Evolutionary conservation across 2,329 filamentous ascomycete species (phyloP).

Genomic region (Ambrosiella cleistominuta): DNA sequence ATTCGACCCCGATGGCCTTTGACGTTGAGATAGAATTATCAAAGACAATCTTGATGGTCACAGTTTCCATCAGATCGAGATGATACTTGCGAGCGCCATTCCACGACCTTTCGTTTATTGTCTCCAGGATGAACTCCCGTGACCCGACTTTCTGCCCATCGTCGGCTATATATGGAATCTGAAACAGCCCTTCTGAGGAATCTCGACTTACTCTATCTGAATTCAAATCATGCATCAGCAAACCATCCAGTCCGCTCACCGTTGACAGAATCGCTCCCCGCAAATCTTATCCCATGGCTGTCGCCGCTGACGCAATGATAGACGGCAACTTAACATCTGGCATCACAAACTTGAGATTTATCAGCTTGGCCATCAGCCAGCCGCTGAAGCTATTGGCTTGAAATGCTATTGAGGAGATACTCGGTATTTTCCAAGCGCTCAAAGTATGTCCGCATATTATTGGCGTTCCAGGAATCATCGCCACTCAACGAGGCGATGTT

Average conservation of each 20-base stretch:
- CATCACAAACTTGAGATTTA: constrained; percentile 15
- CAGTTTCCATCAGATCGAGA: constrained; percentile 14
- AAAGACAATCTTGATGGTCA: constrained; percentile 24
- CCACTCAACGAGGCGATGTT: constrained; percentile 25
- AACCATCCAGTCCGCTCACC: constrained; percentile 16
- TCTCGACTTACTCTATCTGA: constrained; percentile 16
- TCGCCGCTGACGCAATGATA: constrained; percentile 16
- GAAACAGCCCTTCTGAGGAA: constrained; percentile 27
- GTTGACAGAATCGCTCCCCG: constrained; percentile 14
- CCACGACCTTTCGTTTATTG: constrained; percentile 13
- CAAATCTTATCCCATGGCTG: constrained; percentile 17
- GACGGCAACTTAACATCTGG: constrained; percentile 19
- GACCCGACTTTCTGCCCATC: constrained; percentile 33
- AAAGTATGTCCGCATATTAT: constrained; percentile 26
- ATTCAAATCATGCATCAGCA: constrained; percentile 18
- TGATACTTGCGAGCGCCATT: constrained; percentile 19
- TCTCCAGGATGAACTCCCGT: constrained; percentile 34
- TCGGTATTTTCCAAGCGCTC: constrained; percentile 25
- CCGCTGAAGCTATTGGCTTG: constrained; percentile 27
- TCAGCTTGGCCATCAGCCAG: constrained; percentile 18
- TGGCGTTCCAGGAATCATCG: constrained; percentile 25
- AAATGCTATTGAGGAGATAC: constrained; percentile 22
- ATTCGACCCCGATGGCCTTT: constrained; percentile 24
- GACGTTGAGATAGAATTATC: constrained; percentile 17
- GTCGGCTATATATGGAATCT: constrained; percentile 39